These are phyloP conservation scores for Boletus subcaerulescens DNA, from an alignment of 768 basidiomycete genomes.

Conservation along the genomic window DNA sequence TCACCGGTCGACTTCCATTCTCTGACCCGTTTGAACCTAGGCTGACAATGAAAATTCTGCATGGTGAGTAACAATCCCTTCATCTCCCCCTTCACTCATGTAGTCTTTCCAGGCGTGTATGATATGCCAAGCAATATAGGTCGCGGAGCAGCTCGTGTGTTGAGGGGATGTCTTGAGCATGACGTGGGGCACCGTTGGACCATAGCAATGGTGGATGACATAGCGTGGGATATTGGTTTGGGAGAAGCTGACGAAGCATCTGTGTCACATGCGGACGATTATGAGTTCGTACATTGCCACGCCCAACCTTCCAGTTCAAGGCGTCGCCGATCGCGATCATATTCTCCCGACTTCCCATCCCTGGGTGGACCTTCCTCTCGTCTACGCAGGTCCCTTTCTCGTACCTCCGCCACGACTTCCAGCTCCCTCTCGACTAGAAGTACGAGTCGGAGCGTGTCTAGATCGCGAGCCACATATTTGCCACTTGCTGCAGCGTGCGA, in stretches of 20 bases:
- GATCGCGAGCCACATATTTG: conserved; percentile 29
- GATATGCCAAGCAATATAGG: conserved; percentile 55
- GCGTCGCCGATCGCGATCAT: conserved; percentile 27
- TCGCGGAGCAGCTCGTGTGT: conserved; percentile 61
- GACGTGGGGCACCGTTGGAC: conserved; percentile 67
- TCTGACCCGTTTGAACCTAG: conserved; percentile 87
- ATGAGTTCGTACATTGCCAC: conserved; percentile 25
- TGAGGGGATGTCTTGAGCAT: conserved; percentile 77
- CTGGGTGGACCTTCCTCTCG: conserved; percentile 25
- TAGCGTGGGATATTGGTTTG: conserved; percentile 80
- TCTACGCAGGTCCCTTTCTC: conserved; percentile 46
- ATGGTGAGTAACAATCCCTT: conserved; percentile 49
- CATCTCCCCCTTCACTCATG: conserved; percentile 4
- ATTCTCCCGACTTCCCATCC: conserved; percentile 22
- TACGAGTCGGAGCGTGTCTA: conserved; percentile 41
- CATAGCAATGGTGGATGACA: conserved; percentile 75
- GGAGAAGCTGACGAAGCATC: conserved; percentile 42
- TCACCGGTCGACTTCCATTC: conserved; percentile 87
- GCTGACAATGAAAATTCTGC: conserved; percentile 86
- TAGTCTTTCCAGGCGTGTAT: conserved; percentile 50
- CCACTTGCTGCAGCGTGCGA: conserved; percentile 27
- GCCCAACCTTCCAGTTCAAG: conserved; percentile 11
- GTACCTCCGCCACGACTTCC: conserved; percentile 42
- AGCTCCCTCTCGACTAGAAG: conserved; percentile 39
- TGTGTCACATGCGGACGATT: conserved; percentile 28